Base-by-base conservation (phyloP, 176 grass and related monocot genomes). In the Cenchrus americanus region DNA sequence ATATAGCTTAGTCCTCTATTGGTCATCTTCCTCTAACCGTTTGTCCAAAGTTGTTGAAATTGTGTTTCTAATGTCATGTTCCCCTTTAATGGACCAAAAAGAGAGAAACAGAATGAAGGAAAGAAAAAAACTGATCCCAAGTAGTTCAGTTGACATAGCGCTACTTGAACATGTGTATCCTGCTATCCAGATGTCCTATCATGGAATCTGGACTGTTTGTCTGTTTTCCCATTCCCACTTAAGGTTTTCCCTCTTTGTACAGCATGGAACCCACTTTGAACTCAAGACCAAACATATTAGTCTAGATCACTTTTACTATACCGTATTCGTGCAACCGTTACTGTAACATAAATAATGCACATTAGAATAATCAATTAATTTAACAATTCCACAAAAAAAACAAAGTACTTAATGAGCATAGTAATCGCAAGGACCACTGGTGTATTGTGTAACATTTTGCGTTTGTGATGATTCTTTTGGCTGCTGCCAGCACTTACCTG, bases 1-100 rank as follows among this genome's bases (percentile, higher is more conserved):
- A 54, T 86, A 65, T 57, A 9, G 43, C 34, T 41, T 75, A 41
- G 19, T 47, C 27, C 19, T 80, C 66, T 80, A 14, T 13, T 23
- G 79, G 71, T 52, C 21, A 85, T 2, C 49, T 51, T 79, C 41
- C 75, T 43, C 18, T 53, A 6, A 2, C 44, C 11, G 7, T 65
- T 75, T 74, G 26, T 58, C 21, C 47, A 78, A 79, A 66, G 5
- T 3, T 65, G 76, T 79, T 84, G 55, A 63, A 59, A 66, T 58
- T 66, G 66, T 78, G 30, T 48, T 88, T 64, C 17, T 70, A 46
- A 75, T 14, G 69, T 53, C 50, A 60, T 43, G 26, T 58, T 60
- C 23, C 19, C 21, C 66, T 79, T 40, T 40, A 18, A 85, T 85
- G 41, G 65, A 24, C 17, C 58, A 32, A 8, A 71, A 15, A 49